Base-by-base conservation (phyloP, 345 rosid genomes). In the Citrus glauca region DNA sequence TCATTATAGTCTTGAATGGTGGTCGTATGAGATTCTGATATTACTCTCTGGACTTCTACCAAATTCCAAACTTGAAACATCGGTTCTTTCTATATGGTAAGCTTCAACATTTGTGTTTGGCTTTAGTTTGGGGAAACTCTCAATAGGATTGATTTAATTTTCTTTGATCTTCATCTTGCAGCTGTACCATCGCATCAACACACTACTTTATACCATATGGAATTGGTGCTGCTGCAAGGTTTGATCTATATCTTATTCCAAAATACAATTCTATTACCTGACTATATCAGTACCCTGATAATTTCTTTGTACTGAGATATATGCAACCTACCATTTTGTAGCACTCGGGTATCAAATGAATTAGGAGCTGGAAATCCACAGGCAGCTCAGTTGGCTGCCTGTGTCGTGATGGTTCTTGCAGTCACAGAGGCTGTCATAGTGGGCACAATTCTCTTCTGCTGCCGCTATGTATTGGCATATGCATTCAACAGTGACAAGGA, bases 21-120 rank as follows among this genome's bases (percentile, higher is more conserved):
- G 93, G 87, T 83, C 91, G 6, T 80, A 85, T 71, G 94, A 91
- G 86, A 66, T 91, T 65, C 81, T 90, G 53, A 40, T 67, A 28
- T 69, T 91, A 77, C 81, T 86, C 13, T 90, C 89, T 3, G 93
- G 92, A 37, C 78, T 91, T 17, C 78, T 88, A 57, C 86, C 91
- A 19, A 90, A 92, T 65, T 90, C 91, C 37, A 76, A 88, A 25
- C 85, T 89, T 53, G 88, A 92, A 79, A 90, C 94, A 56, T 92
- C 94, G 16, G 88, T 90, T 63, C 92, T 90, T 77, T 86, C 92
- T 1, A 85, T 92, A 74, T 91, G 96, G 93, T 90, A 32, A 45
- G 71, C 67, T 42, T 6, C 27, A 7, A 5, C 50, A 45, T 3
- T 45, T 45, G 30, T 38, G 33, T 24, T 45, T 37, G 45, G 20